Evolutionary conservation across 495 filamentous ascomycete genomes (phyloP), one percentile per base, ranked within the genome.

Genomic region (Aspergillus biplanus): DNA sequence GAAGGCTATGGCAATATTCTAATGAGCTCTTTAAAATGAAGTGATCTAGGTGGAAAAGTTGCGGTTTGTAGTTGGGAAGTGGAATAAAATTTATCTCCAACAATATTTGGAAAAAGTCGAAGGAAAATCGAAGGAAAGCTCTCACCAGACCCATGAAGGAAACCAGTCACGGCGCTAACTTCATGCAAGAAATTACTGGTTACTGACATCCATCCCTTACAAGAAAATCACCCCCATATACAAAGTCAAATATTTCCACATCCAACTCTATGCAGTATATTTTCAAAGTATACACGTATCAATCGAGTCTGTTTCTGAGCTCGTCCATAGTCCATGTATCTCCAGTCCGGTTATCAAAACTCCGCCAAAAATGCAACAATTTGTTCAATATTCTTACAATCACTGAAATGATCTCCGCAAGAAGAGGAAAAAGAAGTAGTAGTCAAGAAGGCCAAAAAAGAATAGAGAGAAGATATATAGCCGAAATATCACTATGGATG

Each of bases 401-500:
- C 62, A 32, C 48, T 52, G 50, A 12, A 27, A 27, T 50, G 47
- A 50, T 27, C 4, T 27, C 16, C 27, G 21, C 6, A 59, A 59
- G 58, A 31, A 46, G 49, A 42, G 35, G 47, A 59, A 46, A 16
- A 33, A 44, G 13, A 58, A 50, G 39, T 53, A 11, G 7, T 33
- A 42, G 44, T 42, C n/a, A 59, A 58, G 16, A 59, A 49, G 53
- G 44, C 34, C 49, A 18, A 49, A 63, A 15, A 48, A 48, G 13
- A 47, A 59, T 59, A 32, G 42, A 59, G 46, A 16, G 65, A 44
- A 57, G 53, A 46, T 52, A 31, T 54, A 65, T 33, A 56, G 21
- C 8, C 35, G 15, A 56, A 31, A 50, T 56, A 56, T 63, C 33
- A 57, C 71, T 61, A 78, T 53, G 71, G 71, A 59, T 78, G 77